Evolutionary conservation across 1,284 basidiomycete species (phyloP), one percentile per base, ranked within the genome.

Genomic region (Hemileccinum hortonii): DNA sequence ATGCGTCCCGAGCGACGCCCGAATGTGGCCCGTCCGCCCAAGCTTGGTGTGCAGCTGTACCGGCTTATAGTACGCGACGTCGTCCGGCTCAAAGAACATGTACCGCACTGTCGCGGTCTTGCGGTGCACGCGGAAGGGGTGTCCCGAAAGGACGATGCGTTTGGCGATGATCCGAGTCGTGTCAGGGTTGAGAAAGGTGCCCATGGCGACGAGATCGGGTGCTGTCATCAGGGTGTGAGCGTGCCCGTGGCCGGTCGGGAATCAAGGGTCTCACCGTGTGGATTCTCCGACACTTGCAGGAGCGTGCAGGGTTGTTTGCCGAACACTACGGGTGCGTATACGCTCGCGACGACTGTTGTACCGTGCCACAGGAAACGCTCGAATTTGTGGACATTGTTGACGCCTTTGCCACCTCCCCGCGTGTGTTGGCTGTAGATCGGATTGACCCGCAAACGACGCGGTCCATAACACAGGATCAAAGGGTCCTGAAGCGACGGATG

Each of bases 321-420:
- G 60, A 98, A 98, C 6, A 86, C 81, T 36, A 96, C 86, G 0
- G 96, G 94, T 4, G 88, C 92, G 65, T 93, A 98, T 1, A 87
- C 83, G 3, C 93, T 96, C 1, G 88, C 92, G 18, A 97, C 87
- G 46, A 78, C 82, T 2, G 93, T 92, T 32, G 76, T 74, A 3
- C 92, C 89, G 61, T 91, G 92, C 37, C 90, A 83, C 24, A 99
- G 76, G 73, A 87, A 99, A n/a, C 91, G 83, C 71, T 98, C 94
- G 54, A 92, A 97, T 67, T 98, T 99, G 80, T 99, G 95, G 2
- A 97, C 94, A 61, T 98, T 98, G 76, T 99, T 99, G 38, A 85
- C 77, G 9, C 94, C 93, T 65, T 89, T 92, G 7, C 90, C 90
- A 9, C 94, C 92, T 11, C 93, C 93, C 19, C 88, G 84, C 5